Conservation (phyloP, 2,329 filamentous ascomycete genomes). For the Endothia cerciana region DNA sequence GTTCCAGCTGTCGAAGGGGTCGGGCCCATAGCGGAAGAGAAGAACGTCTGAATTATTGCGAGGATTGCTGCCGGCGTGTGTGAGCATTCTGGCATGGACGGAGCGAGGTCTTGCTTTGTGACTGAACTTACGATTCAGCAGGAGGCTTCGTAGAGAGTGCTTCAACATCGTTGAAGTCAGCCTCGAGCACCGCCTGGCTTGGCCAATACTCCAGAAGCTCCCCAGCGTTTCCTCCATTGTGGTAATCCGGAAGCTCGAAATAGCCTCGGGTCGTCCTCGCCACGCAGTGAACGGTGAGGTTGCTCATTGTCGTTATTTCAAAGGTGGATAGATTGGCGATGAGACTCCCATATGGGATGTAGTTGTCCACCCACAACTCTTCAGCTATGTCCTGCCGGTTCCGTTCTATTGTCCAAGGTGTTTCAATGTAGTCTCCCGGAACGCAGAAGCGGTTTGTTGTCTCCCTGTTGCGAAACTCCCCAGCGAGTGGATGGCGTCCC, state of each 20-base stretch:
- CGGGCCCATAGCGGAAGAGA: slow-evolving; percentile 16
- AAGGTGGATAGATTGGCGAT: slow-evolving; percentile 1
- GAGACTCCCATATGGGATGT: slow-evolving; percentile 13
- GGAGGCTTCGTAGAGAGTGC: slow-evolving; percentile 10
- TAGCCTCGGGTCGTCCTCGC: slow-evolving; percentile 15
- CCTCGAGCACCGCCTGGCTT: slow-evolving; percentile 12
- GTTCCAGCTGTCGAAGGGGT: slow-evolving; percentile 11
- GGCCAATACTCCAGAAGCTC: slow-evolving; percentile 12
- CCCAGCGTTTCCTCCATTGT: slow-evolving; percentile 10
- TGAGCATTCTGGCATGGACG: background rate
- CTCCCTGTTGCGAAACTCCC: slow-evolving; percentile 9
- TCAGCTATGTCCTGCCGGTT: slow-evolving; percentile 14
- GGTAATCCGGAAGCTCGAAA: slow-evolving; percentile 15
- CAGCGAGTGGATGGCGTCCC: background rate
- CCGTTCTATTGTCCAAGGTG: slow-evolving; percentile 10
- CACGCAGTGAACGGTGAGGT: slow-evolving; percentile 15
- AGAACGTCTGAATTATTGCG: slow-evolving; percentile 7
- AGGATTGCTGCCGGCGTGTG: background rate
- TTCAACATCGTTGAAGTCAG: slow-evolving; percentile 14
- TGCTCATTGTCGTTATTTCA: background rate
- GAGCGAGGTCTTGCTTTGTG: no score
- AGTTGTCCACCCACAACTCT: slow-evolving; percentile 19
- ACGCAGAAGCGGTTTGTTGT: slow-evolving; percentile 18
- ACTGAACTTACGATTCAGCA: slow-evolving; percentile 11
- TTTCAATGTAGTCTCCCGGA: slow-evolving; percentile 5